phyloP scores from a whole-genome alignment of 1,284 basidiomycete genomes.

The Heterobasidion parviporum region DNA sequence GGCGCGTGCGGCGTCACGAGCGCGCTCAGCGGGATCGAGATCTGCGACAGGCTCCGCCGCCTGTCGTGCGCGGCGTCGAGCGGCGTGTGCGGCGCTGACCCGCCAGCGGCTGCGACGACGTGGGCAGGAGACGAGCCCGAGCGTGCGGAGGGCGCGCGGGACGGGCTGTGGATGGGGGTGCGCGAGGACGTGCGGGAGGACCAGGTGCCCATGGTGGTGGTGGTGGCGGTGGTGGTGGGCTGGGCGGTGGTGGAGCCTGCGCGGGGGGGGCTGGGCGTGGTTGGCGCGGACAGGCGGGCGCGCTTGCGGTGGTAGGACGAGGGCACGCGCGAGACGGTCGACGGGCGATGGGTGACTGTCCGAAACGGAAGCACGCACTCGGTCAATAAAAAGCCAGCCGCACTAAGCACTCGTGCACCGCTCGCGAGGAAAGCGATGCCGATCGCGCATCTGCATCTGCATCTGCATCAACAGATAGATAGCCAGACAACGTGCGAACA shows the following conservation, averaged over 20 bases:
- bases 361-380: neutral
- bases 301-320: conserved; percentile 66
- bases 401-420: no score
- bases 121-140: conserved; percentile 24
- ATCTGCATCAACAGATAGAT: no score
- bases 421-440: no score
- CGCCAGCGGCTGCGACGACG: neutral
- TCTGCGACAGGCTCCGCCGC: conserved; percentile 41
- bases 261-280: conserved; percentile 18
- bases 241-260: conserved; percentile 14
- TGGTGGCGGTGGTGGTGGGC: conserved; percentile 17
- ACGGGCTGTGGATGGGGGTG: conserved; percentile 21
- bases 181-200: conserved; percentile 40
- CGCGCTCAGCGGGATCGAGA: conserved; percentile 71
- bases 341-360: neutral
- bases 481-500: neutral
- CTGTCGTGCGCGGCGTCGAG: conserved; percentile 25
- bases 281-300: conserved; percentile 47
- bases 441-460: no score
- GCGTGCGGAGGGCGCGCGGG: conserved; percentile 23
- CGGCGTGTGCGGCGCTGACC: conserved; percentile 8
- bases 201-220: conserved; percentile 42
- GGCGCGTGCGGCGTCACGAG: conserved; percentile 70
- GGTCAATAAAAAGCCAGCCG: neutral
- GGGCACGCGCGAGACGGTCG: conserved; percentile 28